Conservation (phyloP, 1,284 basidiomycete genomes). For the Leccinum solheimii region DNA sequence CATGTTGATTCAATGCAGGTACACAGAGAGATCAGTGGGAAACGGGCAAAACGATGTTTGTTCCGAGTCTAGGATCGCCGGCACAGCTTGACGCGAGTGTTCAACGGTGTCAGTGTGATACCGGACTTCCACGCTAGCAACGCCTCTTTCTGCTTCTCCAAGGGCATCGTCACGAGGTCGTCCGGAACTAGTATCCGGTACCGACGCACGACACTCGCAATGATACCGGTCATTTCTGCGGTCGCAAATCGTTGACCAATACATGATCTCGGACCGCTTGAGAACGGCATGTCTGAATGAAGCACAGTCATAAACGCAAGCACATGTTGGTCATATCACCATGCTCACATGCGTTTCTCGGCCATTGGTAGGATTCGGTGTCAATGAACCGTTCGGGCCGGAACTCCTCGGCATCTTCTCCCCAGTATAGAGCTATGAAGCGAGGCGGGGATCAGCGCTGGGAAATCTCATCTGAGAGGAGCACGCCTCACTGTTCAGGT, state of each 20-base stretch:
- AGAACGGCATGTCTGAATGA: slow-evolving; percentile 39
- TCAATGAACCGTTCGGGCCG: no score
- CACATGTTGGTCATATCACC: background rate
- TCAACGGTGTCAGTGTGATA: slow-evolving; percentile 34
- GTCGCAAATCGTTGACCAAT: slow-evolving; percentile 41
- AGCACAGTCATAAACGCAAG: background rate
- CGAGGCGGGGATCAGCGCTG: no score
- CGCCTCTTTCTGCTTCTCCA: slow-evolving; percentile 29
- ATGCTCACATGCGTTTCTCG: no score
- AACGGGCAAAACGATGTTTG: background rate
- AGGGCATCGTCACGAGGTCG: slow-evolving; percentile 28
- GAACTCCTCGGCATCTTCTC: no score
- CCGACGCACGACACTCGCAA: slow-evolving; percentile 33
- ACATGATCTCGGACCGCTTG: slow-evolving; percentile 40
- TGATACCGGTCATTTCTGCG: slow-evolving; percentile 28
- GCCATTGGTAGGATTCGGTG: no score
- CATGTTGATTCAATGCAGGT: background rate
- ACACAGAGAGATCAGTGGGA: background rate
- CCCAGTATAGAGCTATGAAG: no score
- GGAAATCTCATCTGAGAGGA: no score
- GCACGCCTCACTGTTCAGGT: no score
- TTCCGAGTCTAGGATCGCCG: slow-evolving; percentile 14
- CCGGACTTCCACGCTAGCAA: slow-evolving; percentile 36
- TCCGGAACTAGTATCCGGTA: slow-evolving; percentile 37
- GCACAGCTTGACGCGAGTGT: slow-evolving; percentile 25